phyloP scores from a whole-genome alignment of 331 rosid species.

The Pyracantha coccinea region DNA sequence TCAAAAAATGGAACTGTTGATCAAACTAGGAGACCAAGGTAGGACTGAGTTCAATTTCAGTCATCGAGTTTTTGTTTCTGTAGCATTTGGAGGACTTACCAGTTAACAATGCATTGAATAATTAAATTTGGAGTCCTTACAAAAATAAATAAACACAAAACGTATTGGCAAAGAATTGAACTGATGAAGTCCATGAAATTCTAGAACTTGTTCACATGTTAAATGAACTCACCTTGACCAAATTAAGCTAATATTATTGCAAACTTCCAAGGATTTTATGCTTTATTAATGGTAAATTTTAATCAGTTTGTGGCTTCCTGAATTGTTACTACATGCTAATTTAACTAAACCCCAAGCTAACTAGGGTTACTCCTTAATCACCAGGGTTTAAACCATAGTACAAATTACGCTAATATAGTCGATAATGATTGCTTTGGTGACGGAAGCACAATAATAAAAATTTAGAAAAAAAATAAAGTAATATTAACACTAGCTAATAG shows the following conservation, averaged over 20 bases:
- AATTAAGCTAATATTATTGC: not conserved
- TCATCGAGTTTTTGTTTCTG: not conserved
- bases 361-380: slow-evolving; percentile 5
- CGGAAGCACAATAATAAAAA: slow-evolving; percentile 44
- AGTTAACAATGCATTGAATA: not conserved
- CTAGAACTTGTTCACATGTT: not conserved
- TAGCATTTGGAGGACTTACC: not conserved
- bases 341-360: slow-evolving; percentile 5
- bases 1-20: not conserved
- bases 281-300: not conserved
- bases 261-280: not conserved
- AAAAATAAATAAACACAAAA: not conserved
- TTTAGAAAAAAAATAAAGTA: slow-evolving; percentile 22
- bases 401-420: slow-evolving; percentile 44
- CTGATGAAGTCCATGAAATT: not conserved
- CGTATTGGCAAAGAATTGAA: not conserved
- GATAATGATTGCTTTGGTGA: slow-evolving; percentile 71
- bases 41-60: not conserved
- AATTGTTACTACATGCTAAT: not conserved
- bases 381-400: slow-evolving; percentile 25
- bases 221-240: not conserved
- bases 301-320: not conserved
- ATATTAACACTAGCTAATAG: slow-evolving; percentile 38
- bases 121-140: not conserved
- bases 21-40: not conserved